Base-by-base conservation (phyloP, 371 early-diverging fungal species). In the Encephalitozoon romaleae region DNA sequence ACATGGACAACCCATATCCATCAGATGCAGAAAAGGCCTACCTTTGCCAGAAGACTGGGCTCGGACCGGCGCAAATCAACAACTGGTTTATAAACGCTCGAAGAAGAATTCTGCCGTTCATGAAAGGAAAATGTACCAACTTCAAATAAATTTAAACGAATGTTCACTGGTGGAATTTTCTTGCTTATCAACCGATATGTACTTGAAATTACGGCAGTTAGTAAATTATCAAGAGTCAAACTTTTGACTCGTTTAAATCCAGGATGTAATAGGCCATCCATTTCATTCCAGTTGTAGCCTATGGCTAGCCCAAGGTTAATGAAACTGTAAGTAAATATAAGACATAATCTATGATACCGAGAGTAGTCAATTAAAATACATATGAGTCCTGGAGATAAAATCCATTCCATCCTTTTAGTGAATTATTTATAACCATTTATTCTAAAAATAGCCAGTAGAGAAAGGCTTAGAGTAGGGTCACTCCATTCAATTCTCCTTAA, bases 81-180 rank as follows among this genome's bases (percentile, higher is more conserved):
- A 90, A 92, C 78, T 92, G 92, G 92, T 92, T 92, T 78, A 90
- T 92, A 67, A 92, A 92, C 83, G 91, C 91, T 0, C 79, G 92
- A 32, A 82, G 92, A 76, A 87, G 91, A 64, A 81, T 83, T 63
- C 52, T 86, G 43, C 79, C 79, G 9, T 70, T 38, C 39, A 74
- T 74, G 75, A 74, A 74, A 74, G 67, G 68, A n/a, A 67, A 74
- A 38, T 65, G 65, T 51, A 23, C 26, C 12, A 71, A 43, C 18
- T 59, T 59, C 38, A 59, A 59, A 38, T 59, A 59, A 38, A 34
- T 54, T 47, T 47, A 47, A 12, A 47, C 8, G 49, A 2, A 15
- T 12, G 49, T 18, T 15, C 12, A 15, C 1, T 21, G n/a, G 21
- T 47, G n/a, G 34, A 42, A 15, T 47, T 18, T 2, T 3, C 8